Evolutionary conservation across 139 green algal genomes (phyloP), one percentile per base, ranked within the genome.

Genomic region (Mesotaenium endlicherianum): DNA sequence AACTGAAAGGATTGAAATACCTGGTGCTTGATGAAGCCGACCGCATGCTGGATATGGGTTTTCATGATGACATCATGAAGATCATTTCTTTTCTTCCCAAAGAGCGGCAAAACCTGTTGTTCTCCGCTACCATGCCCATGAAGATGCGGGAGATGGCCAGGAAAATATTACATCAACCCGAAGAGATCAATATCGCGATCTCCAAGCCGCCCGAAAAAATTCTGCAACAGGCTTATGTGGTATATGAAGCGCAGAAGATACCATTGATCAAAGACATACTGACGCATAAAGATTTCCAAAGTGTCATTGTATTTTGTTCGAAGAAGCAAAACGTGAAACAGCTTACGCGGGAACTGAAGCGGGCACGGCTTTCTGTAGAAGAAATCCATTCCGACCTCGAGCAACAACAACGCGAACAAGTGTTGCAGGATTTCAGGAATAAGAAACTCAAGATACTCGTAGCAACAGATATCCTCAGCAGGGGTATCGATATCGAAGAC

Each of bases 321-420:
- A 97, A 97, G 91, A 98, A 97, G 92, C 81, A 83, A 1, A 95
- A 98, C 55, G 96, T 99, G 76, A 94, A 99, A 80, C 84, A 88
- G n/a, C 94, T 98, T 41, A 95, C 97, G 77, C 95, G 98, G 90
- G 95, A 86, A 36, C 1, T 89, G 36, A 57, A 80, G n/a, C 70
- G 80, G 30, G 79, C 77, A 43, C 95, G 94, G 42, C 93, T 99
- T n/a, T 94, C 98, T 81, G 96, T 94, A 30, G 94, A 97, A 20
- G 93, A 94, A 3, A 97, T 98, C 81, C 95, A 98, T 88, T 94
- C 94, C 70, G 95, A 98, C 91, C 97, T 97, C 90, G 87, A 88
- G 69, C 95, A 98, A 91, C 87, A 91, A 78, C 93, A 97, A 89
- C 92, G 95, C 60, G 95, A 97, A 77, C 93, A 86, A 45, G 92